These are phyloP conservation scores for Ophiosphaerella korrae DNA, from an alignment of 2,329 filamentous ascomycete genomes.

Conservation along the genomic window DNA sequence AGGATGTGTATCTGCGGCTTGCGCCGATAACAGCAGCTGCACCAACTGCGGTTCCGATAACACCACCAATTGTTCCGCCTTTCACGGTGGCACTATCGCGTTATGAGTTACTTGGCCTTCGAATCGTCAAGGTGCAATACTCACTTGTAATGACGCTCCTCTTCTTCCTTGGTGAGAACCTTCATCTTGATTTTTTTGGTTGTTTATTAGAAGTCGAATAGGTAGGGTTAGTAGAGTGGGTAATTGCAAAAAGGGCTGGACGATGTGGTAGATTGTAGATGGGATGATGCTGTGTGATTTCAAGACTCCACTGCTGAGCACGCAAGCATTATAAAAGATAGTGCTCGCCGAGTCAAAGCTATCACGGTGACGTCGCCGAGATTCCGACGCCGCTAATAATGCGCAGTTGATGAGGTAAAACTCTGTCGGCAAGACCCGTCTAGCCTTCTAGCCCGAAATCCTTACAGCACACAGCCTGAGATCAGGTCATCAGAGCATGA, in stretches of 20 bases:
- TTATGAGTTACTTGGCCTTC: conserved; percentile 14
- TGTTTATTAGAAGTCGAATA: background rate
- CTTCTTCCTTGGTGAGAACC: conserved; percentile 92
- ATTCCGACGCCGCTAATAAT: conserved; percentile 29
- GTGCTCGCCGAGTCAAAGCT: conserved; percentile 21
- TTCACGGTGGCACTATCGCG: conserved; percentile 68
- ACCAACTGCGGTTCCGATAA: conserved; percentile 70
- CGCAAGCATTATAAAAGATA: conserved; percentile 32
- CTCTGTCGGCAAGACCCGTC: conserved; percentile 30
- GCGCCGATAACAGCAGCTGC: conserved; percentile 70
- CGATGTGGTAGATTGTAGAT: background rate
- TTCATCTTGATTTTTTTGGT: conserved; percentile 69
- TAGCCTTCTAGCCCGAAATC: conserved; percentile 16
- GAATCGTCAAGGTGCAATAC: conserved; percentile 14
- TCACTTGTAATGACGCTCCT: conserved; percentile 79
- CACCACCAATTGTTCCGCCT: conserved; percentile 76
- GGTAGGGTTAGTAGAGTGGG: background rate
- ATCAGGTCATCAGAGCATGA: conserved; percentile 10
- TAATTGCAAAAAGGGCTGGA: background rate
- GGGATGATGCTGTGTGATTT: background rate
- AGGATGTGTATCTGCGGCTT: conserved; percentile 72
- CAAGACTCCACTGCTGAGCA: conserved; percentile 10
- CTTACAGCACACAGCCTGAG: background rate
- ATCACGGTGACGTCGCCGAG: conserved; percentile 47
- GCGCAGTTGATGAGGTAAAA: conserved; percentile 28